Evolutionary conservation across 805 yeast genomes (phyloP).

Genomic region (Teunomyces kruisii): DNA sequence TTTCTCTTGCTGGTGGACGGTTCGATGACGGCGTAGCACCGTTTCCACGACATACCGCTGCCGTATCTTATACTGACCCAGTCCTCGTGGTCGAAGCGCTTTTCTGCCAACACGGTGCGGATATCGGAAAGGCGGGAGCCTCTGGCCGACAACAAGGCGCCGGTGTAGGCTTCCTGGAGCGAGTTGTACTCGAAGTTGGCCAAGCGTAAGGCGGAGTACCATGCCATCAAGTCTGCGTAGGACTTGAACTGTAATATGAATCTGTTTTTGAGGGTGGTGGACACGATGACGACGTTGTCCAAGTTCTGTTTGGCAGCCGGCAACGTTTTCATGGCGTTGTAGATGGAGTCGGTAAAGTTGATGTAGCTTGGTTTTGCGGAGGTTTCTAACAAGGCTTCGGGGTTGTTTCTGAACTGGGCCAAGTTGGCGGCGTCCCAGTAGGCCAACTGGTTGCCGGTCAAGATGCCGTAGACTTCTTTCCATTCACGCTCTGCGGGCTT

Average conservation of each 20-base stretch:
- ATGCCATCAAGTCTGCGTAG: conserved; percentile 59
- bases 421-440: conserved; percentile 82
- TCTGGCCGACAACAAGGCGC: conserved; percentile 87
- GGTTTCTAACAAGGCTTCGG: conserved; percentile 54
- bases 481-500: conserved; percentile 80
- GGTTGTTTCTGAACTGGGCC: conserved; percentile 52
- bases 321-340: conserved; percentile 66
- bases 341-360: conserved; percentile 86
- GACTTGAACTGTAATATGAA: conserved; percentile 77
- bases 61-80: conserved; percentile 96
- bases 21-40: conserved; percentile 87
- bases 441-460: conserved; percentile 88
- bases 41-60: conserved; percentile 96
- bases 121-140: conserved; percentile 88
- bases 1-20: conserved; percentile 57
- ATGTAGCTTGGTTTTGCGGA: conserved; percentile 79
- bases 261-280: conserved; percentile 90
- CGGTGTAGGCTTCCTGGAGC: conserved; percentile 94
- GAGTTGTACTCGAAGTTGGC: conserved; percentile 77
- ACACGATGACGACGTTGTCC: conserved; percentile 78
- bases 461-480: conserved; percentile 90
- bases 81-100: conserved; percentile 84
- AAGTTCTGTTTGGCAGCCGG: conserved; percentile 66
- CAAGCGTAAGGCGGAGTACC: conserved; percentile 84
- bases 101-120: conserved; percentile 77